These are phyloP conservation scores for Beauveria pseudobassiana DNA, from an alignment of 2,329 filamentous ascomycete species.

Conservation along the genomic window DNA sequence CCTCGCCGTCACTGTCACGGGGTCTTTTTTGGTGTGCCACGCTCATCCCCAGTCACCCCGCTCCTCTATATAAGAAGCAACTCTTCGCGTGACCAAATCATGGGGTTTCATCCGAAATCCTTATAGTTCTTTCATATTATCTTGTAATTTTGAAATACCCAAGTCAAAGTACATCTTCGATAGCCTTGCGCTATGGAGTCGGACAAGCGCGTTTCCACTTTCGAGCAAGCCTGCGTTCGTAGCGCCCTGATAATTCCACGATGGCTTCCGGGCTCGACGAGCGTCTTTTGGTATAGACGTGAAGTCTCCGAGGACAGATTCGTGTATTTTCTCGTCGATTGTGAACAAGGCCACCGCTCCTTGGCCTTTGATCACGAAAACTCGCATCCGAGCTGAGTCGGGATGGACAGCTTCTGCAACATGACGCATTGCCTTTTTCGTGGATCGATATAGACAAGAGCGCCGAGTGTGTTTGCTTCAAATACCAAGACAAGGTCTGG, in stretches of 20 bases:
- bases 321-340: constrained; percentile 19
- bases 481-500: constrained; percentile 15
- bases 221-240: not conserved
- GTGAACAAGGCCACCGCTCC: not conserved
- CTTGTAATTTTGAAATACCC: too few relatives aligned
- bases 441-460: constrained; percentile 17
- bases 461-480: constrained; percentile 15
- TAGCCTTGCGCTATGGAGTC: not conserved
- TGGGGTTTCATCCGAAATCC: too few relatives aligned
- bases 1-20: too few relatives aligned
- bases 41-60: too few relatives aligned
- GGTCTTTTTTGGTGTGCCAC: too few relatives aligned
- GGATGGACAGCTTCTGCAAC: not conserved
- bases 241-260: constrained; percentile 10
- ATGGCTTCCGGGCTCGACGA: constrained; percentile 17
- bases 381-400: constrained; percentile 14
- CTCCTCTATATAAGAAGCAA: too few relatives aligned
- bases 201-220: not conserved
- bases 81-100: too few relatives aligned
- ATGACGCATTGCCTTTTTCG: constrained; percentile 16
- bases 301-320: constrained; percentile 9
- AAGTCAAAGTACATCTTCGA: too few relatives aligned
- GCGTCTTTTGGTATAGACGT: constrained; percentile 21
- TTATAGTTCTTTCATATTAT: too few relatives aligned
- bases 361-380: constrained; percentile 19